Evolutionary conservation across 768 basidiomycete genomes (phyloP).

Genomic region (Pleurotus ostreatus): DNA sequence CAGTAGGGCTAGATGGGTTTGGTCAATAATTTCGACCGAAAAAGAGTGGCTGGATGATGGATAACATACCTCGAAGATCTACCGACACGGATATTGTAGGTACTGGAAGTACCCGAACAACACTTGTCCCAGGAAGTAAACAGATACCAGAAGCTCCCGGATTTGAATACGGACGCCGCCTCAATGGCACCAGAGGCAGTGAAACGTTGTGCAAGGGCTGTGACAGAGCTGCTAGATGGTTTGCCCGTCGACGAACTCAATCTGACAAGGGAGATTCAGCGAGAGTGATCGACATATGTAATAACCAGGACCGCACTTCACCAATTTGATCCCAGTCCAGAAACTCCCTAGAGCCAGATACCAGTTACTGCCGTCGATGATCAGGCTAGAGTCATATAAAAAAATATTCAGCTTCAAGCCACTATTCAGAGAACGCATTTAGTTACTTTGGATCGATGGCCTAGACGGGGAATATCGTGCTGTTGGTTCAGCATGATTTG

Average conservation of each 20-base stretch:
- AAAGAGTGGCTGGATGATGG: neutral
- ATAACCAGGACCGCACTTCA: constrained; percentile 16
- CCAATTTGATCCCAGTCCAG: constrained; percentile 51
- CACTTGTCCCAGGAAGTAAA: constrained; percentile 56
- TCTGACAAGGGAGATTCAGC: constrained; percentile 12
- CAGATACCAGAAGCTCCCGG: constrained; percentile 45
- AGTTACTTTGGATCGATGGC: constrained; percentile 50
- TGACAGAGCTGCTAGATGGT: constrained; percentile 31
- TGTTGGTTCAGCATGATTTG: neutral
- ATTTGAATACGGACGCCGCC: constrained; percentile 41
- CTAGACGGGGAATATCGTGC: constrained; percentile 16
- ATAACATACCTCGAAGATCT: constrained; percentile 36
- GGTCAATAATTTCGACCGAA: too few species aligned
- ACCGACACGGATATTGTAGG: constrained; percentile 59
- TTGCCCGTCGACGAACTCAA: constrained; percentile 39
- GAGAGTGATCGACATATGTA: neutral
- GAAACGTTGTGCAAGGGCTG: constrained; percentile 41
- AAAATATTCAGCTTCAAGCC: neutral
- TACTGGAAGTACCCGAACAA: constrained; percentile 46
- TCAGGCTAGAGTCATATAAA: neutral
- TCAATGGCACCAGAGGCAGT: constrained; percentile 44
- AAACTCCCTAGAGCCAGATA: constrained; percentile 49
- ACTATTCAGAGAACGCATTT: neutral
- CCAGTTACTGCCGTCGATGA: constrained; percentile 39
- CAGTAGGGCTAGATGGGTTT: constrained; percentile 27